These are phyloP conservation scores for Solanum ossicruentum DNA, from an alignment of 257 asterid genomes.

Conservation along the genomic window DNA sequence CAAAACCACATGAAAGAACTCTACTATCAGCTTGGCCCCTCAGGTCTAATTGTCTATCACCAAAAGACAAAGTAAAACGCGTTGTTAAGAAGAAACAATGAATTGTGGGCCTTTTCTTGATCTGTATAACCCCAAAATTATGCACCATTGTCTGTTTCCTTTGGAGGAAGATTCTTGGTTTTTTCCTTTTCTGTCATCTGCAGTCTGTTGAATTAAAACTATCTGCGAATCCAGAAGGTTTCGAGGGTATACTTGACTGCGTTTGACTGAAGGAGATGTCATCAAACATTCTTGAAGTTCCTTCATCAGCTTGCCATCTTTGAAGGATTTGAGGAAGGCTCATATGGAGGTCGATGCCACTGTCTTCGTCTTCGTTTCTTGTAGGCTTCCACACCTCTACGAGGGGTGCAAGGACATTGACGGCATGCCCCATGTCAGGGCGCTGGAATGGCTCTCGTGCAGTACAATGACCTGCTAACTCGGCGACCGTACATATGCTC, in stretches of 20 bases:
- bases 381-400: conserved; percentile 86
- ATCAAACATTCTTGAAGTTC: conserved; percentile 88
- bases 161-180: conserved; percentile 41
- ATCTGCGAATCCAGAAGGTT: conserved; percentile 67
- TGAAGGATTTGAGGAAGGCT: conserved; percentile 85
- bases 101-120: background rate
- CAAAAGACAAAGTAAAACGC: background rate
- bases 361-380: conserved; percentile 44
- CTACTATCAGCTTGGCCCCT: background rate
- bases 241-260: conserved; percentile 70
- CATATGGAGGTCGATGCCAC: conserved; percentile 57
- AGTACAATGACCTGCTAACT: conserved; percentile 82
- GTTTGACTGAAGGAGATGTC: conserved; percentile 54
- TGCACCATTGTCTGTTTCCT: background rate
- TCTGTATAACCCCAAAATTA: conserved; percentile 5
- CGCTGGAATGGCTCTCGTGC: conserved; percentile 87
- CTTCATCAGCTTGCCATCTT: conserved; percentile 91
- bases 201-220: conserved; percentile 60
- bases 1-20: background rate
- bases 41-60: background rate
- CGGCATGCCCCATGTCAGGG: conserved; percentile 96
- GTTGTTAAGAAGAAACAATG: background rate
- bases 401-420: conserved; percentile 72
- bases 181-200: conserved; percentile 30
- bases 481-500: conserved; percentile 75